A percentile compares a stretch with the other conserved stretches of the same genome.
Evolutionary conservation across 768 basidiomycete species (phyloP).

Genomic region (Amanita pallidorosea): DNA sequence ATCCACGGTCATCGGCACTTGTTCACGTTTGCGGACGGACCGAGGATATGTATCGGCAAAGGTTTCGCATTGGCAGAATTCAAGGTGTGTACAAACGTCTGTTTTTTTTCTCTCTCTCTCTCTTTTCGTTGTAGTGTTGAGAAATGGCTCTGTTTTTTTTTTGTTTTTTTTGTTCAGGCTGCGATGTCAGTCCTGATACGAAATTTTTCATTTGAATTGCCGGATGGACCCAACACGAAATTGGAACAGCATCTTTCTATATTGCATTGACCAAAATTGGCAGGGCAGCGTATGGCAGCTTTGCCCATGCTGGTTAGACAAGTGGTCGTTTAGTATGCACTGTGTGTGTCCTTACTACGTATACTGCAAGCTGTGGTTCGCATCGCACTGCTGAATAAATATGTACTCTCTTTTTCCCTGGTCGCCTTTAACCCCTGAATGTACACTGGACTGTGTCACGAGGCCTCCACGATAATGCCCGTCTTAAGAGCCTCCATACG

Average conservation of each 20-base stretch:
- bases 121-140: too few species aligned
- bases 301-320: conserved; percentile 22
- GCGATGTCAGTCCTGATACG: conserved; percentile 34
- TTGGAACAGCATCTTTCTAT: conserved; percentile 24
- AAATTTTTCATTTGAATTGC: conserved; percentile 28
- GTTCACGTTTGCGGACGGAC: conserved; percentile 34
- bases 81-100: neutral
- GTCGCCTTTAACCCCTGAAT: too few species aligned
- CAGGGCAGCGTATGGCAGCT: conserved; percentile 20
- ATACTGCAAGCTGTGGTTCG: too few species aligned
- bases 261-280: conserved; percentile 28
- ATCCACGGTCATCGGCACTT: conserved; percentile 27
- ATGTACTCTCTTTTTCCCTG: too few species aligned
- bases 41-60: conserved; percentile 32
- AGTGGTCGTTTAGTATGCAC: neutral
- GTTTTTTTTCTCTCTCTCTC: too few species aligned
- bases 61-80: conserved; percentile 20
- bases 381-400: too few species aligned
- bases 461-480: too few species aligned
- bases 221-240: conserved; percentile 26
- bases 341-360: too few species aligned
- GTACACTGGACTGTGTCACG: too few species aligned
- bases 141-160: neutral
- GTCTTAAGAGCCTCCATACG: too few species aligned
- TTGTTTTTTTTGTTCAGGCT: conserved; percentile 17